These are phyloP conservation scores for Hymenoscyphus linearis DNA, from an alignment of 2,329 filamentous ascomycete species.

Conservation along the genomic window DNA sequence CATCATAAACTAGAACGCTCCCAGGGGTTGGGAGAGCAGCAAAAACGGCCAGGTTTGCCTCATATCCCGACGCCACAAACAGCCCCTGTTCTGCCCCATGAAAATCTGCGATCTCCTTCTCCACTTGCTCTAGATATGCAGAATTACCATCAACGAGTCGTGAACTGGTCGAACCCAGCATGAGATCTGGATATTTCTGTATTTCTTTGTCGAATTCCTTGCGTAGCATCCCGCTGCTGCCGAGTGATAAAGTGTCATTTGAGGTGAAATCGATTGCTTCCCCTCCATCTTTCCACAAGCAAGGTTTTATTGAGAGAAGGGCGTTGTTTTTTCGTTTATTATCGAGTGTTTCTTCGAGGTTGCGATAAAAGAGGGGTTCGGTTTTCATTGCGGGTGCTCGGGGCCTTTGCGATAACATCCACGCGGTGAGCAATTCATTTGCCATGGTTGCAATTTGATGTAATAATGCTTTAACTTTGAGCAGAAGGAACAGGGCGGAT, in stretches of 20 bases:
- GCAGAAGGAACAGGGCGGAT: too few relatives aligned
- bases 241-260: conserved; percentile 1
- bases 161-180: conserved; percentile 41
- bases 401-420: not conserved
- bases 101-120: conserved; percentile 51
- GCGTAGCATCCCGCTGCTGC: not conserved
- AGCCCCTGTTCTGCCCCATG: conserved; percentile 53
- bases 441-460: not conserved
- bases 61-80: conserved; percentile 52
- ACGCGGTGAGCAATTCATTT: not conserved
- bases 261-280: conserved; percentile 1
- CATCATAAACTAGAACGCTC: conserved; percentile 56
- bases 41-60: conserved; percentile 47
- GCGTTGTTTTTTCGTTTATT: conserved; percentile 21
- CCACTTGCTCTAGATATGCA: conserved; percentile 50
- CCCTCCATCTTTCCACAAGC: conserved; percentile 39
- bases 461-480: too few relatives aligned
- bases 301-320: conserved; percentile 33
- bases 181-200: not conserved
- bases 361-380: conserved; percentile 19
- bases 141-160: conserved; percentile 61
- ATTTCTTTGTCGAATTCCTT: not conserved
- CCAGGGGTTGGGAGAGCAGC: conserved; percentile 45
- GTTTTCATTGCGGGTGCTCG: not conserved
- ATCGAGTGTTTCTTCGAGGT: conserved; percentile 34